Evolutionary conservation across 78 protist genomes (phyloP).

Genomic region (Emiliania huxleyi): DNA sequence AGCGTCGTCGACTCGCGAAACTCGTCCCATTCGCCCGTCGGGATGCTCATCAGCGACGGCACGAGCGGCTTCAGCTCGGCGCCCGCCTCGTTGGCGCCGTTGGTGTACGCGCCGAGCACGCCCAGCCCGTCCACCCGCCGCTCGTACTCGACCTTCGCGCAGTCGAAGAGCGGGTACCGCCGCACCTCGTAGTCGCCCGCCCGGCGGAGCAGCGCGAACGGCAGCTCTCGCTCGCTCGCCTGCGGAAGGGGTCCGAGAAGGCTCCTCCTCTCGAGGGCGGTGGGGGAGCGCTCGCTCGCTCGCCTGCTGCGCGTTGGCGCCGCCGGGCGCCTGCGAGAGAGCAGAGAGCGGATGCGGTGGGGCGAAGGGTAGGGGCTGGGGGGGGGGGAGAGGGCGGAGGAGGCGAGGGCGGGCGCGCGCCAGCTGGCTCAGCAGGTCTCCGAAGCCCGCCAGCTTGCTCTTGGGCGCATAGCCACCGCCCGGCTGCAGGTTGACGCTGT

Average conservation of each 20-base stretch:
- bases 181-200: background rate
- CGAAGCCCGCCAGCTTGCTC: background rate
- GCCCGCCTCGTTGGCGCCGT: background rate
- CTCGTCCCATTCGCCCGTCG: background rate
- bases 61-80: background rate
- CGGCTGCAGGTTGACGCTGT: background rate
- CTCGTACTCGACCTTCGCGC: background rate
- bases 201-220: background rate
- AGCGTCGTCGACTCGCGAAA: too few relatives aligned
- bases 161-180: background rate
- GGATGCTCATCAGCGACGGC: background rate
- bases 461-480: background rate
- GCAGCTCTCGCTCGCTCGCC: too few relatives aligned
- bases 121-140: background rate
- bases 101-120: background rate
- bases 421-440: background rate
- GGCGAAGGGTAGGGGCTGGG: too few relatives aligned
- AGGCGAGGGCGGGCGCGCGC: too few relatives aligned
- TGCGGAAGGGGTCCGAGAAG: too few relatives aligned
- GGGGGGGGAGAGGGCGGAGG: too few relatives aligned
- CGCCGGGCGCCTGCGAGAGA: too few relatives aligned
- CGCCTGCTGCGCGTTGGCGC: too few relatives aligned
- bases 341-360: too few relatives aligned
- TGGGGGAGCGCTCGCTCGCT: too few relatives aligned
- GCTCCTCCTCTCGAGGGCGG: too few relatives aligned